These are phyloP conservation scores for Madurella mycetomatis DNA, from an alignment of 2,329 filamentous ascomycete genomes.

Conservation along the genomic window DNA sequence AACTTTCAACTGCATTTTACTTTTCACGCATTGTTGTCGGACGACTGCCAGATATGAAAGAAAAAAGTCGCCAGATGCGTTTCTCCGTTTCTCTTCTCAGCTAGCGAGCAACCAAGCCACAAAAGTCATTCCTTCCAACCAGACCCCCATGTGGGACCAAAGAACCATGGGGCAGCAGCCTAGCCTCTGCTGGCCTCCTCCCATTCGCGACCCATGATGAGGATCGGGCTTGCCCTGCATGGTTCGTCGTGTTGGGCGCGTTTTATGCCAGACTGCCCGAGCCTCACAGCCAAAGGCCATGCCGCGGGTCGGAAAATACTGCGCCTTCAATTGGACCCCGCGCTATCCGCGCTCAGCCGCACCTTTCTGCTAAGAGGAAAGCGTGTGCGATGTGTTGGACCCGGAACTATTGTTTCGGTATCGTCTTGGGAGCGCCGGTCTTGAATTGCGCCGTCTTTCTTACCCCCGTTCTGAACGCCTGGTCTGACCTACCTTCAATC, in stretches of 20 bases:
- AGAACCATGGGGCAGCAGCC: too few relatives aligned
- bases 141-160: too few relatives aligned
- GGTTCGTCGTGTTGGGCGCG: constrained; percentile 2
- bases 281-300: background rate
- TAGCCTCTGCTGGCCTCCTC: background rate
- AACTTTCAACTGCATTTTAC: too few relatives aligned
- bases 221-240: background rate
- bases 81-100: too few relatives aligned
- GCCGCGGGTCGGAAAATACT: background rate
- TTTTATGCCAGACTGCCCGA: constrained; percentile 5
- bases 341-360: constrained; percentile 11
- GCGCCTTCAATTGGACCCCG: constrained; percentile 13
- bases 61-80: too few relatives aligned
- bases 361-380: constrained; percentile 15
- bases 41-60: too few relatives aligned
- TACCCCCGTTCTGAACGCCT: background rate
- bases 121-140: too few relatives aligned
- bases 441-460: constrained; percentile 12
- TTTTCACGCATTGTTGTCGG: too few relatives aligned
- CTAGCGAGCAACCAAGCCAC: too few relatives aligned
- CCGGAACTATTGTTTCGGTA: constrained; percentile 6
- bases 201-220: background rate
- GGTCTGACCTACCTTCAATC: too few relatives aligned
- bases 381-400: constrained; percentile 4
- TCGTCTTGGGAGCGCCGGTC: constrained; percentile 3